Base-by-base conservation (phyloP, 2,329 filamentous ascomycete species). In the Talaromyces sp. region DNA sequence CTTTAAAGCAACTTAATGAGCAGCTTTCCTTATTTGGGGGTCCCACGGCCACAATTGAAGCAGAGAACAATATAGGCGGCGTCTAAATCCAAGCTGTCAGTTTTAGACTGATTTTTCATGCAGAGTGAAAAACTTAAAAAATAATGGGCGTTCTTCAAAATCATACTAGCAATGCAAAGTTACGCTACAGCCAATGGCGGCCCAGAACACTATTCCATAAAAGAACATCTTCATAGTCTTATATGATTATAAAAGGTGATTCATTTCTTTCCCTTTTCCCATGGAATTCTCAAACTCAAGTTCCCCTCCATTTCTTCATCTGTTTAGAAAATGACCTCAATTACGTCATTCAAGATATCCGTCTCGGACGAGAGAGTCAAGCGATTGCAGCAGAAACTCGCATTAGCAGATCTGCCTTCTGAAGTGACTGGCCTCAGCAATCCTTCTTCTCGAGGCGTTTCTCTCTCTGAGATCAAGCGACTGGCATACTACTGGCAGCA, bases 311-410 rank as follows among this genome's bases (percentile, higher is more conserved):
- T 24, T 8, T 49, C 22, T 49, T 27, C 45, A 13, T 8, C 7
- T 24, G 11, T 27, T 49, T n/a, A 14, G 19, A 47, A 14, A 14
- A 49, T 49, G 45, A 24, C 45, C 14, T 49, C 45, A 24, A 49
- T 49, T 4, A 49, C 13, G 11, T 11, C 58, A 11, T 63, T 63
- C 54, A 59, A 50, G 31, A 31, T 63, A 14, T 58, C 54, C 43
- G 16, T 63, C 41, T 56, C 54, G 10, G 52, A 50, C 11, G 41
- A 49, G 19, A 63, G 49, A 33, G n/a, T 63, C 24, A 19, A 63
- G 41, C 54, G 62, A 19, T 27, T 63, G 9, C 54, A 59, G 16
- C 62, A 63, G 49, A 63, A 63, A 39, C 54, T 63, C 31, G 41
- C 62, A 45, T 56, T 63, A 50, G 39, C 62, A 47, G 62, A 63